Evolutionary conservation across 345 rosid genomes (phyloP).

Genomic region (Capsella bursapastoris): DNA sequence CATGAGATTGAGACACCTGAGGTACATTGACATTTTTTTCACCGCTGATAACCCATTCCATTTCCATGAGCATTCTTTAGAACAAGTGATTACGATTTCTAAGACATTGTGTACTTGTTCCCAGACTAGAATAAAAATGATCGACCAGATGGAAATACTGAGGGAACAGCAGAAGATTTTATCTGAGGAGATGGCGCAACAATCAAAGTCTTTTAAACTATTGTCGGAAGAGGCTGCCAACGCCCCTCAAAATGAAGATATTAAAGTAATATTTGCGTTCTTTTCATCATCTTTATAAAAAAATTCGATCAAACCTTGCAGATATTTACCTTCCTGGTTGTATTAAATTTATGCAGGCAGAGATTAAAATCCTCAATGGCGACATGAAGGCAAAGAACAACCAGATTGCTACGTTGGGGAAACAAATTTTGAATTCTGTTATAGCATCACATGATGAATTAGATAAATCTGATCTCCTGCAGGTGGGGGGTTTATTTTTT

Average conservation of each 20-base stretch:
- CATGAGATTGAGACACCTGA: slow-evolving; percentile 79
- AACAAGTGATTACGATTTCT: slow-evolving; percentile 10
- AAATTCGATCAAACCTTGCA: slow-evolving; percentile 5
- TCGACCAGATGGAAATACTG: slow-evolving; percentile 83
- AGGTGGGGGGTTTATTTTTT: slow-evolving; percentile 49
- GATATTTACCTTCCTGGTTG: slow-evolving; percentile 36
- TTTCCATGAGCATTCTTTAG: slow-evolving; percentile 20
- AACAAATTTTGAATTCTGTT: slow-evolving; percentile 72
- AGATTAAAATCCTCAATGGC: slow-evolving; percentile 62
- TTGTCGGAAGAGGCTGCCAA: slow-evolving; percentile 79
- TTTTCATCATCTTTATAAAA: slow-evolving; percentile 30
- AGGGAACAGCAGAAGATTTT: slow-evolving; percentile 92
- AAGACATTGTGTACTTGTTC: slow-evolving; percentile 40
- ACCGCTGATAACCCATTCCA: slow-evolving; percentile 3
- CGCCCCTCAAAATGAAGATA: slow-evolving; percentile 67
- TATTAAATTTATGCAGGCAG: slow-evolving; percentile 55
- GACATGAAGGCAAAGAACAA: slow-evolving; percentile 77
- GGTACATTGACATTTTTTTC: slow-evolving; percentile 49
- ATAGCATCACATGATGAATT: slow-evolving; percentile 59
- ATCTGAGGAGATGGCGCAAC: slow-evolving; percentile 82
- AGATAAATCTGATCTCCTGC: slow-evolving; percentile 68
- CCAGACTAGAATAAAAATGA: slow-evolving; percentile 74
- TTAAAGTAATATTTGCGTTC: slow-evolving; percentile 54
- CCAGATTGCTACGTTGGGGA: slow-evolving; percentile 76
- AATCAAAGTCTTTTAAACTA: slow-evolving; percentile 72